These are phyloP conservation scores for Mycena albidolilacea DNA, from an alignment of 768 basidiomycete species.

Conservation along the genomic window DNA sequence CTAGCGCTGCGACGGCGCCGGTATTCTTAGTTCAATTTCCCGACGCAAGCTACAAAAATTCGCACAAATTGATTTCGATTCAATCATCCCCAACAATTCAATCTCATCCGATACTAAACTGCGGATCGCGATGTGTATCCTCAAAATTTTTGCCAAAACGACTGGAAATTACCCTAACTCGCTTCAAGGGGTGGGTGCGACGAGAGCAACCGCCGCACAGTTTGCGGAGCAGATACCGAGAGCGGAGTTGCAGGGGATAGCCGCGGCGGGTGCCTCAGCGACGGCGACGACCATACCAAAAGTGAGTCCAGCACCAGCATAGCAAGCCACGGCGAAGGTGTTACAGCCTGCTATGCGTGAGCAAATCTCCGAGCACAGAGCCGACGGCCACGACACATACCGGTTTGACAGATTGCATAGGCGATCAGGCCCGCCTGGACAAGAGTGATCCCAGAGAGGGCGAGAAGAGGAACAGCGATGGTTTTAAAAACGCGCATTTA, in stretches of 20 bases:
- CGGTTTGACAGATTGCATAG: constrained; percentile 61
- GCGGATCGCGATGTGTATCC: neutral
- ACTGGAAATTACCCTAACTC: neutral
- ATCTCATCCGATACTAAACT: no score
- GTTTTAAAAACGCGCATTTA: constrained; percentile 24
- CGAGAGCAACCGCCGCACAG: constrained; percentile 53
- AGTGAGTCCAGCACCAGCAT: constrained; percentile 55
- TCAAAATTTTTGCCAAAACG: neutral
- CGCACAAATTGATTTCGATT: no score
- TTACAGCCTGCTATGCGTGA: constrained; percentile 50
- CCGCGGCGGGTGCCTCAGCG: constrained; percentile 50
- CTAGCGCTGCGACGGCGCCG: no score
- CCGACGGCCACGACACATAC: constrained; percentile 39
- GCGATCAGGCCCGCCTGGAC: constrained; percentile 52
- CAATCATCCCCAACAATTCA: no score
- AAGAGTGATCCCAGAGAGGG: constrained; percentile 7
- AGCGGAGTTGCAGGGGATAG: constrained; percentile 56
- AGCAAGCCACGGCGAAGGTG: constrained; percentile 57
- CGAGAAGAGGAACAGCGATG: constrained; percentile 10
- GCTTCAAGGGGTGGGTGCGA: constrained; percentile 55
- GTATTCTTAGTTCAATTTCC: no score
- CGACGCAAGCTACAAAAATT: no score
- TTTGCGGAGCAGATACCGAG: constrained; percentile 59
- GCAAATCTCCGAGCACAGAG: neutral
- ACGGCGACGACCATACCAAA: constrained; percentile 59